Conservation (phyloP, 2,329 filamentous ascomycete species). For the Triangularia verruculosa region DNA sequence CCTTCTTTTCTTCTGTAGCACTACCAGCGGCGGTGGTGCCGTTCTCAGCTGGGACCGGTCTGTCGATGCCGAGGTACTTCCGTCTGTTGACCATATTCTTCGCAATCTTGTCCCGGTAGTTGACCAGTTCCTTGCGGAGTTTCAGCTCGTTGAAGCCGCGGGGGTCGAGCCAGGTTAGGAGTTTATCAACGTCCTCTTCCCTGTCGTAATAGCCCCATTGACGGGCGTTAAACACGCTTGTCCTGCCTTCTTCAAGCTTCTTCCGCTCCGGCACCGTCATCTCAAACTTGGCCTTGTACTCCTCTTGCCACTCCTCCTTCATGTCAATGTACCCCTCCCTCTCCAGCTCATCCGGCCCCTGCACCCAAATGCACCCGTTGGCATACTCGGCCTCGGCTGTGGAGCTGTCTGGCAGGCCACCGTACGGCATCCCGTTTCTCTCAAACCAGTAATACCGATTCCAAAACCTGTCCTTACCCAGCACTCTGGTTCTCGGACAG, state of each 20-base stretch:
- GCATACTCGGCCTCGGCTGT: constrained; percentile 85
- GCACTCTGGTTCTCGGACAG: constrained; percentile 81
- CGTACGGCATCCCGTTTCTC: constrained; percentile 95
- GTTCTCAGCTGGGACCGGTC: constrained; percentile 26
- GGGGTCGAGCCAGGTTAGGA: constrained; percentile 85
- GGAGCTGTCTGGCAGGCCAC: constrained; percentile 80
- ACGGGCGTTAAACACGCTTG: constrained; percentile 69
- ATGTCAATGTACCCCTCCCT: constrained; percentile 83
- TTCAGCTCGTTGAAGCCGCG: constrained; percentile 83
- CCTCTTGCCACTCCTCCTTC: constrained; percentile 63
- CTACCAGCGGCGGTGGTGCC: neutral
- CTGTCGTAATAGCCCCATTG: constrained; percentile 95
- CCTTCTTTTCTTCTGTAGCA: constrained; percentile 32
- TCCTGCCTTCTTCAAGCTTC: constrained; percentile 76
- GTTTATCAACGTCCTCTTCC: constrained; percentile 69
- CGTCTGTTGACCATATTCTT: constrained; percentile 78
- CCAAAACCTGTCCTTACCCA: constrained; percentile 96
- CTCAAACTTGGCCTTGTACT: constrained; percentile 73
- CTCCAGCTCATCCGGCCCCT: constrained; percentile 89
- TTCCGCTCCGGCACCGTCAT: constrained; percentile 86
- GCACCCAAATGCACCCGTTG: constrained; percentile 94
- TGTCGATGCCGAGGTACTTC: constrained; percentile 60
- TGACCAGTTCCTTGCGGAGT: constrained; percentile 79
- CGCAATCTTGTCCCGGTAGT: constrained; percentile 72
- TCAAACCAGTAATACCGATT: constrained; percentile 99